Evolutionary conservation across 306 rosid genomes (phyloP).

Genomic region (Coriaria nepalensis): DNA sequence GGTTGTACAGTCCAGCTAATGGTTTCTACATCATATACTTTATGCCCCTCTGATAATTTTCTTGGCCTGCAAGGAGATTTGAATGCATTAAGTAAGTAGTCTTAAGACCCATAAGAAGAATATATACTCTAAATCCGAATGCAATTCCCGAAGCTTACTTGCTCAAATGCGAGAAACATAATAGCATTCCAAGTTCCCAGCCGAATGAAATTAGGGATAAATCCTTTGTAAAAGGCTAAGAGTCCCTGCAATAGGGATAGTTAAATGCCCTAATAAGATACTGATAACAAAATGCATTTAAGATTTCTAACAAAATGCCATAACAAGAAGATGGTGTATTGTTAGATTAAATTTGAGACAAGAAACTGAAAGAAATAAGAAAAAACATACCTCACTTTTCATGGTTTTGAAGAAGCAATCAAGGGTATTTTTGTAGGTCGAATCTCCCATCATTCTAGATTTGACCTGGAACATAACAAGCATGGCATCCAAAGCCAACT

Average conservation of each 20-base stretch:
- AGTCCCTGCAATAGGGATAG: constrained; percentile 56
- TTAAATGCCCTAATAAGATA: constrained; percentile 11
- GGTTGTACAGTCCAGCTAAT: too few species aligned
- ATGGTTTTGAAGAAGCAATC: constrained; percentile 85
- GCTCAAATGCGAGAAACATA: constrained; percentile 86
- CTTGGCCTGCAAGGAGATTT: too few species aligned
- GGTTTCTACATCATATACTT: too few species aligned
- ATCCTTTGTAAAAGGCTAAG: constrained; percentile 91
- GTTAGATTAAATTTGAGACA: constrained; percentile 1
- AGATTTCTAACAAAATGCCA: too few species aligned
- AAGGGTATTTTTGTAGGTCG: constrained; percentile 69
- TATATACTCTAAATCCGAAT: background rate
- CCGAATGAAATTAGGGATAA: constrained; percentile 75
- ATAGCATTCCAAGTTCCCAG: constrained; percentile 77
- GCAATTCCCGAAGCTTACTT: constrained; percentile 41
- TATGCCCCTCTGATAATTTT: too few species aligned
- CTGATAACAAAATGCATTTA: too few species aligned
- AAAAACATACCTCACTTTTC: constrained; percentile 58
- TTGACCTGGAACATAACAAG: constrained; percentile 54
- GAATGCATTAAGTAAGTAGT: constrained; percentile 4
- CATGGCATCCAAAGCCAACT: constrained; percentile 20
- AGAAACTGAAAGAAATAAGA: constrained; percentile 4
- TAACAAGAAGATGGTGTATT: background rate
- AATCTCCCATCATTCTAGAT: constrained; percentile 99
- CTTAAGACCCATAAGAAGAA: constrained; percentile 5